Conservation (phyloP, 352 stramenopile species). For the Pythium brachiatum region DNA sequence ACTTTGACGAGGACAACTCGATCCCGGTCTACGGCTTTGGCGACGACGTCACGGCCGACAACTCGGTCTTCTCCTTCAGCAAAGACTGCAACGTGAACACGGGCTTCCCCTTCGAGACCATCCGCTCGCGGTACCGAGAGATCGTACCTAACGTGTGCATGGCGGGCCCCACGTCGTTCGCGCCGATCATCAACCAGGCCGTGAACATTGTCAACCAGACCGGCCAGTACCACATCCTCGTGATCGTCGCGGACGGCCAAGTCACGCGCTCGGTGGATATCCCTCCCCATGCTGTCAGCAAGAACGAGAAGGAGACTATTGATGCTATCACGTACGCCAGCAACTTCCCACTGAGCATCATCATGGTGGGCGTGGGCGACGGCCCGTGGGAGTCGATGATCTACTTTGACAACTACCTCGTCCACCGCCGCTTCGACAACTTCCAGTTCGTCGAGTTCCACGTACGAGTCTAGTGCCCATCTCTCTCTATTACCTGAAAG, state of each 20-base stretch:
- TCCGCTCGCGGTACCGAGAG: slow-evolving; percentile 67
- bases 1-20: slow-evolving; percentile 86
- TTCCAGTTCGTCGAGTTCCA: slow-evolving; percentile 88
- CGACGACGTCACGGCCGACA: slow-evolving; percentile 74
- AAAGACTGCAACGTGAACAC: slow-evolving; percentile 25
- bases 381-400: slow-evolving; percentile 81
- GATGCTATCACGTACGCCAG: slow-evolving; percentile 80
- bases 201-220: slow-evolving; percentile 78
- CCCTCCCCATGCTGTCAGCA: slow-evolving; percentile 64
- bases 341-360: slow-evolving; percentile 75
- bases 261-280: slow-evolving; percentile 84
- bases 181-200: slow-evolving; percentile 82
- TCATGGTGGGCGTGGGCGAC: slow-evolving; percentile 82
- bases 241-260: slow-evolving; percentile 87
- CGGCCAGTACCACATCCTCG: slow-evolving; percentile 80
- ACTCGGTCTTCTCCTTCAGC: slow-evolving; percentile 74
- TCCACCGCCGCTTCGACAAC: slow-evolving; percentile 82
- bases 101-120: slow-evolving; percentile 64
- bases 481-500: background rate
- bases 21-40: slow-evolving; percentile 86
- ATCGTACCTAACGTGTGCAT: slow-evolving; percentile 72
- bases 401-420: slow-evolving; percentile 78
- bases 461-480: slow-evolving; percentile 23
- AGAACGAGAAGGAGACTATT: slow-evolving; percentile 88
- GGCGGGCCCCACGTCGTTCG: slow-evolving; percentile 82